Conservation (phyloP, 768 basidiomycete genomes). For the Chlorophyllum brunneum region DNA sequence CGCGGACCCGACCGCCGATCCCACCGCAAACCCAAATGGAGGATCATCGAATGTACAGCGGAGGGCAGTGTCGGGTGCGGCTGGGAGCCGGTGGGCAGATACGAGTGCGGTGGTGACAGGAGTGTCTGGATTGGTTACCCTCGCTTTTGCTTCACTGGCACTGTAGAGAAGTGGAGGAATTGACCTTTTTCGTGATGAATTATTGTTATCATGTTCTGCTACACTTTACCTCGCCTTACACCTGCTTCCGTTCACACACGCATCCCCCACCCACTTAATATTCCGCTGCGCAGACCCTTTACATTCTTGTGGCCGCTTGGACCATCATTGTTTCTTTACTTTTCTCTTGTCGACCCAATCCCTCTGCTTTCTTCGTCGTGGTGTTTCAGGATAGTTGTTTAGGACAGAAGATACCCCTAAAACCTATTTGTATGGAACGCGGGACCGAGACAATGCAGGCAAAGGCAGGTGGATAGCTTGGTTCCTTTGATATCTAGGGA, state of each 20-base stretch:
- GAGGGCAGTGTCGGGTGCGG: conserved; percentile 25
- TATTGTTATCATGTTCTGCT: conserved; percentile 10
- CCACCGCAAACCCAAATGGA: no score
- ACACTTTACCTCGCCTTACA: conserved; percentile 6
- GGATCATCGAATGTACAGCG: conserved; percentile 16
- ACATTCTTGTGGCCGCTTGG: conserved; percentile 9
- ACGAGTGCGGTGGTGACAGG: conserved; percentile 22
- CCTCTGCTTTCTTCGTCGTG: conserved; percentile 5
- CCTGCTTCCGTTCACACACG: conserved; percentile 10
- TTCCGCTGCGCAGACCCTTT: neutral
- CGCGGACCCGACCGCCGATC: conserved; percentile 8
- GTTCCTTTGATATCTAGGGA: neutral
- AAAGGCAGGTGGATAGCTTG: conserved; percentile 1
- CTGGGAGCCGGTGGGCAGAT: conserved; percentile 20
- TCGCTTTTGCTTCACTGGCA: conserved; percentile 25
- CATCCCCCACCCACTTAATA: conserved; percentile 1
- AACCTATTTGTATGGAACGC: neutral
- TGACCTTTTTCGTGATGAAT: conserved; percentile 4
- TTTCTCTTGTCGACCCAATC: conserved; percentile 9
- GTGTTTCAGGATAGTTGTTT: no score
- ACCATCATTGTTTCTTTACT: conserved; percentile 8
- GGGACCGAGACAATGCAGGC: neutral
- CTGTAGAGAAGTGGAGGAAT: conserved; percentile 24
- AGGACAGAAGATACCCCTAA: conserved; percentile 8
- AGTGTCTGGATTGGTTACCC: conserved; percentile 25